Conservation (phyloP, 768 basidiomycete genomes). For the button mushroom (Agaricus bisporus) region DNA sequence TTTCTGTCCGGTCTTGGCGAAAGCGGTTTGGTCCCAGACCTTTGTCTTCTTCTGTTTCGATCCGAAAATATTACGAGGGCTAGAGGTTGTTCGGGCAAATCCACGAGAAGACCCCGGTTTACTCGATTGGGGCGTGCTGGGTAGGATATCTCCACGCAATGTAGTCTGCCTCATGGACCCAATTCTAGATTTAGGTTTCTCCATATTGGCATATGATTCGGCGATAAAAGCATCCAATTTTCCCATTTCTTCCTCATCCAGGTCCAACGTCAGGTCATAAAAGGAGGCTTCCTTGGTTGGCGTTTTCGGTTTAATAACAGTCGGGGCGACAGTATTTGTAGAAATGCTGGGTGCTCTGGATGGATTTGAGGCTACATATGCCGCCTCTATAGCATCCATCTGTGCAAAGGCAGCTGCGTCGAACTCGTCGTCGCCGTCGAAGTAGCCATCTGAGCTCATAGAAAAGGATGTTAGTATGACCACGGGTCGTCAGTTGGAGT, state of each 20-base stretch:
- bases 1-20: slow-evolving; percentile 73
- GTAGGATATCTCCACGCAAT: slow-evolving; percentile 55
- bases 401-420: slow-evolving; percentile 54
- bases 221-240: slow-evolving; percentile 48
- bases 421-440: slow-evolving; percentile 48
- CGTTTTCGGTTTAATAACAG: slow-evolving; percentile 14
- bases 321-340: slow-evolving; percentile 13
- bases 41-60: slow-evolving; percentile 64
- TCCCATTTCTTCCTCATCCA: slow-evolving; percentile 49
- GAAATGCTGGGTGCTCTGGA: slow-evolving; percentile 2
- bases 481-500: not conserved
- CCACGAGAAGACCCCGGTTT: slow-evolving; percentile 31
- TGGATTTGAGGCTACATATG: slow-evolving; percentile 29
- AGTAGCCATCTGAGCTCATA: slow-evolving; percentile 80
- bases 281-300: slow-evolving; percentile 35
- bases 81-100: slow-evolving; percentile 34
- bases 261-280: slow-evolving; percentile 49
- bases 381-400: slow-evolving; percentile 69
- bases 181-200: slow-evolving; percentile 33
- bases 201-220: slow-evolving; percentile 31
- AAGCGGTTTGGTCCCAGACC: slow-evolving; percentile 87
- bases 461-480: not conserved
- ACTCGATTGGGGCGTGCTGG: slow-evolving; percentile 24
- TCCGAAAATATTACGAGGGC: slow-evolving; percentile 39
- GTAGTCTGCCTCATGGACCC: slow-evolving; percentile 53